These are phyloP conservation scores for Aspergillus bombycis DNA, from an alignment of 2,329 filamentous ascomycete genomes.

Conservation along the genomic window DNA sequence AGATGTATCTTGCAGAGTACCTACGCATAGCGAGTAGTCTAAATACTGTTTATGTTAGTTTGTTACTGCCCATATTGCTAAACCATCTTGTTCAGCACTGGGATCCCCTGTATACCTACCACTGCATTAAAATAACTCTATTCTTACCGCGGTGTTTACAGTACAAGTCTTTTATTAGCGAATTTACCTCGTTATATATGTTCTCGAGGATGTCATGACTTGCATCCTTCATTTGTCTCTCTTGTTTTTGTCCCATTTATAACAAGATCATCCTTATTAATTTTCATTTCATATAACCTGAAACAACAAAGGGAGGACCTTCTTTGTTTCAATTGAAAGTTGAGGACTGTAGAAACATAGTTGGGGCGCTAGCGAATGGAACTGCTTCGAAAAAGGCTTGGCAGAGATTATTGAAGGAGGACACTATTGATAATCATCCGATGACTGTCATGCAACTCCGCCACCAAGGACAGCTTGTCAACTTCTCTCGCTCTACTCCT, in stretches of 20 bases:
- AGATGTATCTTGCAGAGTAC: background rate
- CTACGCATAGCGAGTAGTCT: too few relatives aligned
- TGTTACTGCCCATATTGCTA: background rate
- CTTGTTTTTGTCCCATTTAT: background rate
- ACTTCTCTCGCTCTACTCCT: conserved; percentile 24
- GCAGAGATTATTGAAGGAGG: conserved; percentile 4
- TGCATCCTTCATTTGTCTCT: background rate
- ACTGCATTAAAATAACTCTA: background rate
- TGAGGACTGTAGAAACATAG: background rate
- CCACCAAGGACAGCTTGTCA: conserved; percentile 32
- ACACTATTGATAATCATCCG: conserved; percentile 12
- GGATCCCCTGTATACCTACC: background rate
- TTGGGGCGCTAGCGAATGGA: background rate
- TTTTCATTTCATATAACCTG: background rate
- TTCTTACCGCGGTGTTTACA: background rate
- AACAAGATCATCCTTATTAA: background rate
- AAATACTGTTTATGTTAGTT: background rate
- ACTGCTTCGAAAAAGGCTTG: conserved; percentile 1
- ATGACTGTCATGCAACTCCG: conserved; percentile 17
- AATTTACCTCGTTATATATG: background rate
- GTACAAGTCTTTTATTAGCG: background rate
- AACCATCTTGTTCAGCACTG: background rate
- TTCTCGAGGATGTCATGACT: background rate
- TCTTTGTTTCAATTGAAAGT: background rate
- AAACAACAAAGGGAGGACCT: background rate